phyloP scores from a whole-genome alignment of 1,139 yeast genomes.

The Diutina scorzettiae region DNA sequence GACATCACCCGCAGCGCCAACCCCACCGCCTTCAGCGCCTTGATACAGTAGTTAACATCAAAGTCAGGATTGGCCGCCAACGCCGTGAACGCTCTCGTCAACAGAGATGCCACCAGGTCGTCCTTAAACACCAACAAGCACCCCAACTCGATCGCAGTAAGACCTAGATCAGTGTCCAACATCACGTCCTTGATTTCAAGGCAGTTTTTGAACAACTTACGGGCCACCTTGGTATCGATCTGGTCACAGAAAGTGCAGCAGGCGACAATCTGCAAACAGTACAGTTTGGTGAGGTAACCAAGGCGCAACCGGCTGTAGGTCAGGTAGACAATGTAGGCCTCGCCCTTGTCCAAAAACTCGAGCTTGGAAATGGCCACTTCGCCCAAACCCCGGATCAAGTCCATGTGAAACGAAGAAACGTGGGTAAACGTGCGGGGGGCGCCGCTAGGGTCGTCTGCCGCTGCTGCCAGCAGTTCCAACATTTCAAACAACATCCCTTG shows the following conservation, averaged over 20 bases:
- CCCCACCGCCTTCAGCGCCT: constrained; percentile 31
- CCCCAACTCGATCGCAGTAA: constrained; percentile 41
- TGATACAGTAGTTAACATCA: constrained; percentile 16
- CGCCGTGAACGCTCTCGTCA: constrained; percentile 38
- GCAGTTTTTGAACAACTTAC: constrained; percentile 25
- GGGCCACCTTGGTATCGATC: constrained; percentile 22
- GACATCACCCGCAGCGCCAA: constrained; percentile 36
- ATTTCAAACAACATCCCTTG: constrained; percentile 3
- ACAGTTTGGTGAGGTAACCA: constrained; percentile 31
- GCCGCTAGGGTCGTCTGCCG: neutral
- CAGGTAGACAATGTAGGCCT: constrained; percentile 32
- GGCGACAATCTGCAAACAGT: constrained; percentile 29
- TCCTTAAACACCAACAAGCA: constrained; percentile 39
- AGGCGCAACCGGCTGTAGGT: constrained; percentile 25
- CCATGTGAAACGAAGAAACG: constrained; percentile 10
- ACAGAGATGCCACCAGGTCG: constrained; percentile 31
- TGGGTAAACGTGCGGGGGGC: neutral
- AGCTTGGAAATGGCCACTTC: constrained; percentile 27
- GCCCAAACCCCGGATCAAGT: constrained; percentile 20
- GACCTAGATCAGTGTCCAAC: constrained; percentile 35
- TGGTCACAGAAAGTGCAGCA: constrained; percentile 33
- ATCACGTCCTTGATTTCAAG: constrained; percentile 29
- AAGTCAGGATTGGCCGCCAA: constrained; percentile 35
- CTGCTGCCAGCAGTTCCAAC: neutral
- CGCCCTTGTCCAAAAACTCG: constrained; percentile 34